Evolutionary conservation across 78 protist genomes (phyloP).

Genomic region (Emiliania huxleyi): DNA sequence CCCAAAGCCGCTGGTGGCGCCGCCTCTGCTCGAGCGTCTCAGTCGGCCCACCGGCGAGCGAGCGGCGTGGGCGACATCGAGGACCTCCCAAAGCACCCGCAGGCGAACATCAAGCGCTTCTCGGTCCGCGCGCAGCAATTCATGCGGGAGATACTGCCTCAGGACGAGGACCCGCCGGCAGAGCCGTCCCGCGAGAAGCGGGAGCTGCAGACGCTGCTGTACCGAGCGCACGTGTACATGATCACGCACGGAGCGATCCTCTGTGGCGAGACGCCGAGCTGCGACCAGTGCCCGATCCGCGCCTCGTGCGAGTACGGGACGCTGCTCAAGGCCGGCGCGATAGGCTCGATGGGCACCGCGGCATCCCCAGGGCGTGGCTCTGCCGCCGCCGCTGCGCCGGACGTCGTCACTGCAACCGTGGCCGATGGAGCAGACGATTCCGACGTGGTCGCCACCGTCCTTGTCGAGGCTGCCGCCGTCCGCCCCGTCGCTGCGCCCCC

Average conservation of each 20-base stretch:
- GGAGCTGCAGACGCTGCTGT: background rate
- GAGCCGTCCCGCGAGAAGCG: background rate
- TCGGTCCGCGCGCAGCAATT: background rate
- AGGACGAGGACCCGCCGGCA: background rate
- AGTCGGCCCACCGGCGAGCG: background rate
- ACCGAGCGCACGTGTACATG: background rate
- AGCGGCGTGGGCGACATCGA: background rate
- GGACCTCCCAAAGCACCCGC: background rate
- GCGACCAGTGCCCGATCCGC: background rate
- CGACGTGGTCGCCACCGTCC: too few species aligned
- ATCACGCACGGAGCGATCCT: constrained; percentile 15
- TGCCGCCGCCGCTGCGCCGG: too few species aligned
- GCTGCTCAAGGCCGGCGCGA: background rate
- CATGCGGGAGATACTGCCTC: background rate
- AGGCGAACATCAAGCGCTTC: background rate
- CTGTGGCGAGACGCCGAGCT: background rate
- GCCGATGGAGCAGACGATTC: too few species aligned
- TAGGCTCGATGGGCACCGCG: too few species aligned
- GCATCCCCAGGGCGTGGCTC: too few species aligned
- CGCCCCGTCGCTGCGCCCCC: too few species aligned
- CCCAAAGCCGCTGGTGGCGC: background rate
- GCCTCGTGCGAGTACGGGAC: background rate
- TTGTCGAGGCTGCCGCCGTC: too few species aligned
- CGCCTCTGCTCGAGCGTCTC: background rate
- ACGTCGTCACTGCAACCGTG: too few species aligned